phyloP scores from a whole-genome alignment of 441 rosid genomes.

The Metrosideros polymorpha region DNA sequence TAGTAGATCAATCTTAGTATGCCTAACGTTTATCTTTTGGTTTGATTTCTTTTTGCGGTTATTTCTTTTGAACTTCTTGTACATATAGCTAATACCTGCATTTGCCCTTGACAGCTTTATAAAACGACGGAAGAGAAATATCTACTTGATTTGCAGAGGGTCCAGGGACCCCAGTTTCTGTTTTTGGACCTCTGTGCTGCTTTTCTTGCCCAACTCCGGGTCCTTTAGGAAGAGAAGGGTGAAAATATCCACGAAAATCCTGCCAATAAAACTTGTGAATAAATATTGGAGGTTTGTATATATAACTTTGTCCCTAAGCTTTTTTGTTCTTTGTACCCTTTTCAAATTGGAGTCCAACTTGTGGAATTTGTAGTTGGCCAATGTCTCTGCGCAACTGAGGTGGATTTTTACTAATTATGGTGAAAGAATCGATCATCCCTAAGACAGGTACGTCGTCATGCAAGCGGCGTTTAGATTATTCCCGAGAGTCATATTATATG shows the following conservation, averaged over 20 bases:
- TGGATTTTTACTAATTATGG: neutral
- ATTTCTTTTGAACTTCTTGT: neutral
- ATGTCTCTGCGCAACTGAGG: neutral
- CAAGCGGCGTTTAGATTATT: neutral
- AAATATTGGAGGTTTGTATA: neutral
- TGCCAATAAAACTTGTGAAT: neutral
- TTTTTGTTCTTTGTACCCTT: neutral
- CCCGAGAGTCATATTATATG: neutral
- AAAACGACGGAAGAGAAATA: constrained; percentile 89
- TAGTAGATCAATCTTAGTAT: neutral
- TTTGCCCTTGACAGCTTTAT: constrained; percentile 49
- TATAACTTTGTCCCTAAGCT: neutral
- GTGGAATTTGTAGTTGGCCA: neutral
- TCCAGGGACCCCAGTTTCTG: constrained; percentile 93
- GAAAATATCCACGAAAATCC: neutral
- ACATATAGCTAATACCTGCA: neutral
- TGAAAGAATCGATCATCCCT: neutral
- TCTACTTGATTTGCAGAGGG: constrained; percentile 89
- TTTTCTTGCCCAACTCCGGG: constrained; percentile 91
- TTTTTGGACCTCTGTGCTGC: constrained; percentile 98
- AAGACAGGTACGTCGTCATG: neutral
- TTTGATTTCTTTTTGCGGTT: neutral
- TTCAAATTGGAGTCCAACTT: neutral
- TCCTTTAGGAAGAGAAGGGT: constrained; percentile 27
- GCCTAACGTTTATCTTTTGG: neutral